Evolutionary conservation across 148 eudicot genomes (phyloP), one percentile per base, ranked within the genome.

Genomic region (Amaranthus cruentus): DNA sequence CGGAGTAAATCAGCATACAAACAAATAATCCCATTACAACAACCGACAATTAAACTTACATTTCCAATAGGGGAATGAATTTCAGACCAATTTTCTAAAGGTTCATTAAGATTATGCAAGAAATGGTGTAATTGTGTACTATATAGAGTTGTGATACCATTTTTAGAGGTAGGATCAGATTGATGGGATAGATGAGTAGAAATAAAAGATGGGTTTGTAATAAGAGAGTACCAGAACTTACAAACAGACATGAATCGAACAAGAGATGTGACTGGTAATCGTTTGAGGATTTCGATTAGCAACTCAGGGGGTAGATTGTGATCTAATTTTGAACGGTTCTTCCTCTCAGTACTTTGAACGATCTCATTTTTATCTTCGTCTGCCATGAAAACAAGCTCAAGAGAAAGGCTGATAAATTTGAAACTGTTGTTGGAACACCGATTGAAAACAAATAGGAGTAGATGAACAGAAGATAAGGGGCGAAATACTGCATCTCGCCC

Each of bases 181-280:
- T 75, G 71, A 56, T 50, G 54, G 9, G 77, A 75, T 75, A 67
- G 57, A 66, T 75, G 77, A 42, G 47, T 2, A 21, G 71, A 67
- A 66, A 75, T 69, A 66, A 75, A 75, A 56, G 49, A 55, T 6
- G 77, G 70, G n/a, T 9, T 66, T n/a, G 71, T 66, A 47, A 75
- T 75, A n/a, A 75, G 66, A 48, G 72, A 66, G 48, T 66, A 47
- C 77, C 77, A 75, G 6, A 71, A 66, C 57, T 75, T 75, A 38
- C 71, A 56, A 8, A 75, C 77, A 57, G 56, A 66, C 77, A 66
- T 66, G 71, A 75, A 75, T 47, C 77, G 65, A 75, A 75, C 71
- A 7, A 75, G 14, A 12, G 77, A 75, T 28, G 53, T 4, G 6
- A 56, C 71, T 6, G 77, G 77, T 12, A 66, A 4, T 2, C 65